Percentiles rank a stretch among this genome's conserved stretches.
Evolutionary conservation across 441 rosid species (phyloP).

Genomic region (Adansonia gregorii): DNA sequence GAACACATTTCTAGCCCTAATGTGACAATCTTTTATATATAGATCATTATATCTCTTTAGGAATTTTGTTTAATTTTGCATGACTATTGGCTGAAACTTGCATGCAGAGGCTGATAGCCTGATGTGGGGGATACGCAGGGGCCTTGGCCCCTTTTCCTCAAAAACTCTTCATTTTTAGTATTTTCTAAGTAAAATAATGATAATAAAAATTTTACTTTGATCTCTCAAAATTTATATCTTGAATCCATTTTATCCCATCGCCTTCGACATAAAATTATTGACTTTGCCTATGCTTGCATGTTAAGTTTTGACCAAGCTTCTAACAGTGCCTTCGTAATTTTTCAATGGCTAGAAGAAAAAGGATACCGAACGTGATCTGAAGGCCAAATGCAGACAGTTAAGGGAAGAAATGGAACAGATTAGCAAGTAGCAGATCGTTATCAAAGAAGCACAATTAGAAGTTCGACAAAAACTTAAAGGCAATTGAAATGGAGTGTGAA

Average conservation of each 20-base stretch:
- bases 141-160: no score
- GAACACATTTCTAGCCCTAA: no score
- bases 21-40: no score
- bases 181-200: no score
- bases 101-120: neutral
- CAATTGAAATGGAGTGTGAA: neutral
- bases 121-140: no score
- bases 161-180: no score
- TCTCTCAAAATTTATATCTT: no score
- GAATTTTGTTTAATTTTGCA: neutral
- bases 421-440: neutral
- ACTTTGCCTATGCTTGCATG: no score
- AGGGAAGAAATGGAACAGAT: conserved; percentile 15
- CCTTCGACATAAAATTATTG: no score
- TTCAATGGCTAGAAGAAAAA: neutral
- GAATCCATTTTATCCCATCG: no score
- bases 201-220: no score
- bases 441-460: neutral
- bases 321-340: neutral
- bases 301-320: no score
- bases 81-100: neutral
- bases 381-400: neutral
- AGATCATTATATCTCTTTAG: neutral
- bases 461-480: neutral
- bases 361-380: neutral